Evolutionary conservation across 495 filamentous ascomycete species (phyloP).

Genomic region (Penicillium roqueforti): DNA sequence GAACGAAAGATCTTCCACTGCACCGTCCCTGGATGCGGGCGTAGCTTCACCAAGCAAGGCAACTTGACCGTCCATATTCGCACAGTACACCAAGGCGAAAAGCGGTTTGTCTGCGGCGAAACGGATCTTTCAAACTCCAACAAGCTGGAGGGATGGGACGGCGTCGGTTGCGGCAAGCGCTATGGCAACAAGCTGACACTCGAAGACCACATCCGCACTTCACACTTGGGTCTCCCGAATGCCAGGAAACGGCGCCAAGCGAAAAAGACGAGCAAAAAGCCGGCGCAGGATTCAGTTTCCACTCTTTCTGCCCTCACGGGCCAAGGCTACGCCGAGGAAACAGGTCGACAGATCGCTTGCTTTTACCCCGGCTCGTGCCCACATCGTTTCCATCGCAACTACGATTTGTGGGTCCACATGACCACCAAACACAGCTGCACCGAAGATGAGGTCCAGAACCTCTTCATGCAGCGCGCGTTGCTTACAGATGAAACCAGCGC

Average conservation of each 20-base stretch:
- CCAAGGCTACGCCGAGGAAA: slow-evolving; percentile 50
- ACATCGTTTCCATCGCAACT: slow-evolving; percentile 59
- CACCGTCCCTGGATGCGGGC: slow-evolving; percentile 58
- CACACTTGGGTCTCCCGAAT: slow-evolving; percentile 59
- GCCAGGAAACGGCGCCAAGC: slow-evolving; percentile 40
- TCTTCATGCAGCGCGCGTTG: slow-evolving; percentile 43
- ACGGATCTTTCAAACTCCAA: slow-evolving; percentile 54
- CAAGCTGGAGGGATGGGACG: slow-evolving; percentile 62
- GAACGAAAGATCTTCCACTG: slow-evolving; percentile 63
- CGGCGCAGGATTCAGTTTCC: slow-evolving; percentile 22
- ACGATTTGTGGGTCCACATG: slow-evolving; percentile 66
- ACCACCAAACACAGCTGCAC: slow-evolving; percentile 46
- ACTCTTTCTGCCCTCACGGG: slow-evolving; percentile 55
- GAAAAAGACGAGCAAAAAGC: slow-evolving; percentile 30
- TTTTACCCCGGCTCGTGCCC: slow-evolving; percentile 46
- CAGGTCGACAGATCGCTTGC: slow-evolving; percentile 54
- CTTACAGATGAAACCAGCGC: slow-evolving; percentile 30
- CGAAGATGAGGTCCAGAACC: slow-evolving; percentile 48
- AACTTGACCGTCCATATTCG: slow-evolving; percentile 78
- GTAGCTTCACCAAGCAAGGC: slow-evolving; percentile 69
- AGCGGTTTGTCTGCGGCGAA: slow-evolving; percentile 68
- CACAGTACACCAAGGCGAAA: slow-evolving; percentile 64
- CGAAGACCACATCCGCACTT: slow-evolving; percentile 74
- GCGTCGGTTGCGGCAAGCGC: slow-evolving; percentile 61
- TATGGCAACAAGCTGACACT: slow-evolving; percentile 69